Base-by-base conservation (phyloP, 163 green algal species). In the Scenedesmus sp. region DNA sequence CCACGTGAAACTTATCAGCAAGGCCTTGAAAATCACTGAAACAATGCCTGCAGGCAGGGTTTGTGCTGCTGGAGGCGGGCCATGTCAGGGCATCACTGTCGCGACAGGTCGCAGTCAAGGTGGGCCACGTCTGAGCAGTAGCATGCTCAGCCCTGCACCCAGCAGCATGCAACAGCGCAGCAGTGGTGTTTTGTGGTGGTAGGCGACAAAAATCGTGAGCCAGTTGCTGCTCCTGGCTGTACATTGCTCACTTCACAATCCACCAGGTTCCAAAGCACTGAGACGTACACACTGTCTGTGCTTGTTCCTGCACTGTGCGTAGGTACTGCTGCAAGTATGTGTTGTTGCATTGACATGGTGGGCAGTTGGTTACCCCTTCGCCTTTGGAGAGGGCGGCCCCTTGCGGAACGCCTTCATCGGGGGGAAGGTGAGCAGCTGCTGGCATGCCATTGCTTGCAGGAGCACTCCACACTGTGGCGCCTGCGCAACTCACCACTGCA, bases 321-420 rank as follows among this genome's bases (percentile, higher is more conserved):
- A 76, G 65, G 37, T 46, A 37, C 88, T 94, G 0, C 92, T 94
- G 51, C 91, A 95, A 83, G 88, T 89, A 0, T 90, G 80, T 51
- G 92, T 94, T n/a, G 86, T 89, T 16, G 88, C 83, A 6, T 82
- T 95, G 3, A 73, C 33, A 15, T 95, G 93, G 80, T 95, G 92
- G 61, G 42, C 89, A 22, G 26, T 95, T 33, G 93, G 93, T 70
- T 94, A 93, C 83, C 90, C 85, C 35, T 94, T 95, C 22, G 88
- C 81, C 0, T 92, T 94, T 68, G 93, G 93, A 12, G 61, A 80
- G n/a, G 53, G 79, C 56, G 46, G 68, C 40, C 80, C 42, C 9
- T 42, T 73, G 46, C 81, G 68, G 7, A 83, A 84, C 72, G 83
- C 83, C 83, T 76, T 51, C 26, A 40, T 88, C 46, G 26, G 86